These are phyloP conservation scores for Neospermospora avenae DNA, from an alignment of 2,329 filamentous ascomycete species.

Conservation along the genomic window DNA sequence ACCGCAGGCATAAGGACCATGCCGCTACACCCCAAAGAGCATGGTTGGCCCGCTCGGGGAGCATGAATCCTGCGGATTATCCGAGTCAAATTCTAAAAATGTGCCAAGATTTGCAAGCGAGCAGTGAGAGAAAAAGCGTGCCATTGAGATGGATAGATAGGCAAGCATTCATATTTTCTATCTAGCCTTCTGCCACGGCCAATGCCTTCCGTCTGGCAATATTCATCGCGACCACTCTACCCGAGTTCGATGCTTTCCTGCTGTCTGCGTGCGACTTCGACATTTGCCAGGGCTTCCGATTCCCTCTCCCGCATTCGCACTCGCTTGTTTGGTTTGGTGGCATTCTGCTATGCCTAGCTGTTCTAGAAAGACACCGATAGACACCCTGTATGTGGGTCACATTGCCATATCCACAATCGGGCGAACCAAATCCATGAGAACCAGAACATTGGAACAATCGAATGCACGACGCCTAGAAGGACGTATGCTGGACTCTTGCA, in stretches of 20 bases:
- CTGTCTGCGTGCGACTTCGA: not conserved
- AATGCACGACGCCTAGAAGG: not conserved
- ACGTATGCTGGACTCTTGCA: not conserved
- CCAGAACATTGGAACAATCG: not conserved
- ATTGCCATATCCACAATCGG: not conserved
- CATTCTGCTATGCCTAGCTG: not conserved
- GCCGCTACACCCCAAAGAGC: not conserved
- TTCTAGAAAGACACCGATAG: not conserved
- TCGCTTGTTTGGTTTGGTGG: not conserved
- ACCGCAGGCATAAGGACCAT: constrained; percentile 3
- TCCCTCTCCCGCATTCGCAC: not conserved
- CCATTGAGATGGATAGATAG: not conserved
- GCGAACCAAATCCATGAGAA: not conserved
- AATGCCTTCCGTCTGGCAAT: not conserved
- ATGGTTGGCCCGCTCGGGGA: constrained; percentile 8
- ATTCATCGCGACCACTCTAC: not conserved
- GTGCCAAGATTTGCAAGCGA: not conserved
- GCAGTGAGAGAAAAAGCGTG: not conserved
- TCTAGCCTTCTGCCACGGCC: not conserved
- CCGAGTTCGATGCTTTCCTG: not conserved
- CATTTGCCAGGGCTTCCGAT: not conserved
- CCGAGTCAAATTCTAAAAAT: not conserved
- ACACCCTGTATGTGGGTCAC: not conserved
- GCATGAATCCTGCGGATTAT: not conserved
- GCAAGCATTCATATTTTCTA: not conserved